phyloP scores from a whole-genome alignment of 2,329 filamentous ascomycete genomes.

The Sporothrix mexicana region DNA sequence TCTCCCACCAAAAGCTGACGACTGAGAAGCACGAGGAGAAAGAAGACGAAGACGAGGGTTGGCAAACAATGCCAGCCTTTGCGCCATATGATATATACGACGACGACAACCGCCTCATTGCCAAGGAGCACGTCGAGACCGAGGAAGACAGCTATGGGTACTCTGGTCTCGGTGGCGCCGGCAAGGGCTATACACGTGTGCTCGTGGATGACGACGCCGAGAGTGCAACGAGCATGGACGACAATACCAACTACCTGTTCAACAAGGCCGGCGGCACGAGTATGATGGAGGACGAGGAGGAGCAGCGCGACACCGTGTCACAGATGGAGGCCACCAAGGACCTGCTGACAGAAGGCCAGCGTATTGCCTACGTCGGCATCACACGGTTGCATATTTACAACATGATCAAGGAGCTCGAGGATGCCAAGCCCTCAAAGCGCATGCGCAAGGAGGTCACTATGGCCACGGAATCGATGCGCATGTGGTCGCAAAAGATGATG shows the following conservation, averaged over 20 bases:
- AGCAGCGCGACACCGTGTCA: constrained; percentile 80
- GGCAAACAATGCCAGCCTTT: constrained; percentile 94
- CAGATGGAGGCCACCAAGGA: constrained; percentile 97
- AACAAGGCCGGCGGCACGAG: constrained; percentile 63
- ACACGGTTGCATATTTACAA: constrained; percentile 79
- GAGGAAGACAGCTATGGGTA: constrained; percentile 72
- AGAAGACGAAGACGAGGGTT: constrained; percentile 70
- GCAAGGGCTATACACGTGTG: constrained; percentile 95
- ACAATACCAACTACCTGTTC: constrained; percentile 96
- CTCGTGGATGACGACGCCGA: constrained; percentile 92
- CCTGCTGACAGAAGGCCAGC: constrained; percentile 90
- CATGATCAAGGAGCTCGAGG: constrained; percentile 73
- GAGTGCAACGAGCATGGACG: constrained; percentile 94
- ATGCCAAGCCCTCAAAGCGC: constrained; percentile 62
- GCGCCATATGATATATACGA: constrained; percentile 95
- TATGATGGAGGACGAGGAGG: constrained; percentile 73
- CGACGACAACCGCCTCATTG: constrained; percentile 86
- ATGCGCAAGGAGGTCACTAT: constrained; percentile 74
- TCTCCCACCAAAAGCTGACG: constrained; percentile 83
- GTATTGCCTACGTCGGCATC: constrained; percentile 93
- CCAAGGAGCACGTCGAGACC: constrained; percentile 76
- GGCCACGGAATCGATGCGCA: constrained; percentile 78
- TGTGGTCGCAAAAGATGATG: constrained; percentile 99
- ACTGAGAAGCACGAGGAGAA: constrained; percentile 60
- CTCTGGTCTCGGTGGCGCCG: constrained; percentile 80